Base-by-base conservation (phyloP, 148 eudicot species). In the Silene conica region DNA sequence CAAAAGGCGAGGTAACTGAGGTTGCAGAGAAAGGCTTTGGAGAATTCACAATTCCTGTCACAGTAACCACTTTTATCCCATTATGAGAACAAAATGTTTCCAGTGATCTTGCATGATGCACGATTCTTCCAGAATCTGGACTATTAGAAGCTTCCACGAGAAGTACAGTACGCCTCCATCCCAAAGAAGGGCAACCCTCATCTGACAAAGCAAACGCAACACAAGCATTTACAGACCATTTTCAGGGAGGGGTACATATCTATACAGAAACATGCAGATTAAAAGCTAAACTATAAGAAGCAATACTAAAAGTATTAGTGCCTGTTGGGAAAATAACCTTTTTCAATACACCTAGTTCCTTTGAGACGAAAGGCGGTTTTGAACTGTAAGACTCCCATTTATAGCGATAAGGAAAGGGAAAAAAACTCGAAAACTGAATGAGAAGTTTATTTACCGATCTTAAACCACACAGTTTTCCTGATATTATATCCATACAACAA, bases 101-200 rank as follows among this genome's bases (percentile, higher is more conserved):
- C 20, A 96, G 97, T 67, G 97, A 84, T 69, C 92, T 87, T 52
- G 92, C 90, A 84, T 96, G 99, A 81, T 90, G 90, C 50, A 77
- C 78, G 62, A 87, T 83, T 87, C 99, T 89, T 85, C 99, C 96
- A 70, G 97, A 86, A 86, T 96, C 96, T 43, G 94, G 90, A 85
- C 86, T 90, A 74, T 92, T 86, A 71, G 91, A 85, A 79, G 99
- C 96, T 81, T 92, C 97, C 64, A 92, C 91, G 58, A 96, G 96
- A 76, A 96, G 86, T 76, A 96, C 90, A 78, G 82, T 87, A 67
- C 92, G 96, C 78, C 99, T 90, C 99, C 97, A 90, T 58, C 99
- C 99, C 86, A 92, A 80, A 77, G 88, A 85, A 64, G 94, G 90
- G 79, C 75, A 74, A 66, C 69, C 78, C 58, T 87, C 96, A 60